These are phyloP conservation scores for Aspergillus clavatus DNA, from an alignment of 2,329 filamentous ascomycete genomes.

Conservation along the genomic window DNA sequence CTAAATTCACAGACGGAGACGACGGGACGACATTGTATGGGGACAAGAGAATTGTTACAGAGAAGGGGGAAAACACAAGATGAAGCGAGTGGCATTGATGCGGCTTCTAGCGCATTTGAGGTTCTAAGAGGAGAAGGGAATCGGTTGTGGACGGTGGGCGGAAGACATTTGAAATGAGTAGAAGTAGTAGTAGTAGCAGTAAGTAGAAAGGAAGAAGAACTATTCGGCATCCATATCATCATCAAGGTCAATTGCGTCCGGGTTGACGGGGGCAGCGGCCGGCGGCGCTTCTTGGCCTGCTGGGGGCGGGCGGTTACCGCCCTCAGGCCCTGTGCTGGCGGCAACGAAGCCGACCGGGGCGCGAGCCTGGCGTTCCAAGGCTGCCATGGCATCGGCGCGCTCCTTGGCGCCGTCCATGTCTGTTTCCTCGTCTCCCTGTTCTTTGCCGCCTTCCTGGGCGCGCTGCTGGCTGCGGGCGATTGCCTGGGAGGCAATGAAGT, in stretches of 20 bases:
- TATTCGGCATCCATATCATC: conserved; percentile 46
- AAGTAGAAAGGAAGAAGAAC: not conserved
- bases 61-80: too few species aligned
- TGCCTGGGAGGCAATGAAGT: conserved; percentile 95
- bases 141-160: not conserved
- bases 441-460: conserved; percentile 32
- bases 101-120: not conserved
- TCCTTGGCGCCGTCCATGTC: conserved; percentile 43
- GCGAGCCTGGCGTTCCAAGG: conserved; percentile 78
- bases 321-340: conserved; percentile 68
- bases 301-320: conserved; percentile 49
- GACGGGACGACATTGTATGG: too few species aligned
- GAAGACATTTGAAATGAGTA: not conserved
- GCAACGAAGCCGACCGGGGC: conserved; percentile 89
- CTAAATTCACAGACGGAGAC: not conserved
- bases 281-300: conserved; percentile 23
- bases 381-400: conserved; percentile 77
- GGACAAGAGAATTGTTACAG: too few species aligned
- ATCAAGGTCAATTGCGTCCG: conserved; percentile 81
- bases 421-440: conserved; percentile 33
- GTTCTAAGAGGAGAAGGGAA: not conserved
- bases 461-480: conserved; percentile 70
- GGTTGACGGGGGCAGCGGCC: conserved; percentile 57
- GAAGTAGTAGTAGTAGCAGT: too few species aligned
- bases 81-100: not conserved